Evolutionary conservation across 192 early-diverging fungal species (phyloP).

Genomic region (Jimgerdemannia lactiflua): DNA sequence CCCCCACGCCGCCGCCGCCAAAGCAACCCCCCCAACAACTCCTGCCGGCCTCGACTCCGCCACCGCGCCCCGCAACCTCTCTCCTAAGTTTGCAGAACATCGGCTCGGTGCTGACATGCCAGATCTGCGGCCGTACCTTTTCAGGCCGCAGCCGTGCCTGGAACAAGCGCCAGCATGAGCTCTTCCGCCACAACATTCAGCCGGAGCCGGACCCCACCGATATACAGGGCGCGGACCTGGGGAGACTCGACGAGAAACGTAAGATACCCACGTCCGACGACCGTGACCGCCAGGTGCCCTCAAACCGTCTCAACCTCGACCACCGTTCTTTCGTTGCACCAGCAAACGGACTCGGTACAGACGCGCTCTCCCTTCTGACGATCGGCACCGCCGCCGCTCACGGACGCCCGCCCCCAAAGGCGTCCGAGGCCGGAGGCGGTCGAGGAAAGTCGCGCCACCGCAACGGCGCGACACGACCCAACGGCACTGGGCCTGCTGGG

Average conservation of each 20-base stretch:
- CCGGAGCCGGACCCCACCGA: not conserved
- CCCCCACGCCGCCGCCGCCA: not conserved
- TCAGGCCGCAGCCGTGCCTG: not conserved
- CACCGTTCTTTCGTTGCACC: too few relatives aligned
- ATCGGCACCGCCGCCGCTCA: too few relatives aligned
- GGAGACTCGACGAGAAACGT: not conserved
- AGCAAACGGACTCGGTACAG: too few relatives aligned
- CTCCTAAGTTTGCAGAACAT: not conserved
- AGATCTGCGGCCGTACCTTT: not conserved
- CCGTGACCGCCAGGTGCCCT: not conserved
- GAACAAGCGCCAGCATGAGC: not conserved
- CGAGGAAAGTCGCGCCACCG: too few relatives aligned
- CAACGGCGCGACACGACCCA: too few relatives aligned
- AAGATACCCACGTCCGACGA: not conserved
- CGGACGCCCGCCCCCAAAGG: too few relatives aligned
- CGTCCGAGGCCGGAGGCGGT: too few relatives aligned
- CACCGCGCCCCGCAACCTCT: not conserved
- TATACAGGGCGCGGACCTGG: not conserved
- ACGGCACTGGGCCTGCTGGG: too few relatives aligned
- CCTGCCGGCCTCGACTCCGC: not conserved
- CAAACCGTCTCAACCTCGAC: not conserved
- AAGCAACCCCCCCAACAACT: not conserved
- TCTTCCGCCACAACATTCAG: not conserved
- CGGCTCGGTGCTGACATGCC: not conserved
- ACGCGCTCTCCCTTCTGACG: too few relatives aligned